phyloP scores from a whole-genome alignment of 495 filamentous ascomycete genomes.

The Neurospora sp. region DNA sequence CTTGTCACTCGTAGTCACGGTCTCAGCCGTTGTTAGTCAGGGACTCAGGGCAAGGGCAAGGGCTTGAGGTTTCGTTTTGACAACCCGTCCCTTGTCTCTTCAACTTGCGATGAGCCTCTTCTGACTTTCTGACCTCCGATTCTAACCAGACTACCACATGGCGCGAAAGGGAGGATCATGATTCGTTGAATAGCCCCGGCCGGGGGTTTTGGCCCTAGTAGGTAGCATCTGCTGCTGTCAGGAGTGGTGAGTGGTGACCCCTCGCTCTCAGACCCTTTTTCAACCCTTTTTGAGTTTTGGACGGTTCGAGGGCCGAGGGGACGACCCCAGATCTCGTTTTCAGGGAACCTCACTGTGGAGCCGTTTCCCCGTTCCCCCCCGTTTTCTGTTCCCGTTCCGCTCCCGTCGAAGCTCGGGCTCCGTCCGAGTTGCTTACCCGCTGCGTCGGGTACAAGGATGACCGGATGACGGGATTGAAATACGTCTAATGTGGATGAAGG shows the following conservation, averaged over 20 bases:
- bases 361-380: background rate
- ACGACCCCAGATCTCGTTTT: background rate
- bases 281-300: too few relatives aligned
- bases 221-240: background rate
- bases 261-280: too few relatives aligned
- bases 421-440: background rate
- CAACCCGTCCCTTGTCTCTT: background rate
- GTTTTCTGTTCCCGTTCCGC: too few relatives aligned
- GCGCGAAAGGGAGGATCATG: too few relatives aligned
- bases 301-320: background rate
- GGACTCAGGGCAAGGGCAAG: too few relatives aligned
- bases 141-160: too few relatives aligned
- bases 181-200: background rate
- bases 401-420: background rate
- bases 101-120: background rate
- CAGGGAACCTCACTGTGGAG: background rate
- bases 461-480: background rate
- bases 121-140: too few relatives aligned
- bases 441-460: background rate
- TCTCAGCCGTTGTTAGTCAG: background rate
- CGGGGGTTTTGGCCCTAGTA: background rate
- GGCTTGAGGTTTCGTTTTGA: background rate
- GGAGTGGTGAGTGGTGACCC: background rate
- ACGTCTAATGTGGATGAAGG: background rate
- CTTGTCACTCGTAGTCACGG: background rate